Evolutionary conservation across 768 basidiomycete species (phyloP).

Genomic region (Gyrodon lividus): DNA sequence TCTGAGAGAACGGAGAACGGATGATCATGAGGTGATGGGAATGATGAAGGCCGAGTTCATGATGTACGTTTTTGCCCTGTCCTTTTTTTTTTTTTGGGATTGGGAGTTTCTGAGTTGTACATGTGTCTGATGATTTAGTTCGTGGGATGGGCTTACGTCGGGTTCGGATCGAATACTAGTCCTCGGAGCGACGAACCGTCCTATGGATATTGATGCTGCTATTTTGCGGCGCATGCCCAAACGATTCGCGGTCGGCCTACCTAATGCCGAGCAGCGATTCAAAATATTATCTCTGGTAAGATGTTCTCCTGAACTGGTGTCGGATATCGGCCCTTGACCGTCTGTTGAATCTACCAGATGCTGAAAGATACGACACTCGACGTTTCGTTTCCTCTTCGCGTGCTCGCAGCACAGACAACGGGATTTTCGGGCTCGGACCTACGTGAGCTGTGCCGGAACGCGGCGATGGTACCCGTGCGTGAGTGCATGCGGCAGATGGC

Average conservation of each 20-base stretch:
- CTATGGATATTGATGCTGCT: slow-evolving; percentile 86
- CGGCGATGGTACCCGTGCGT: slow-evolving; percentile 89
- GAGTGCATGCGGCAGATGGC: slow-evolving; percentile 67
- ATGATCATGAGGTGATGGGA: slow-evolving; percentile 95
- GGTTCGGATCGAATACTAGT: slow-evolving; percentile 81
- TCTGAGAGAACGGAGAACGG: slow-evolving; percentile 79
- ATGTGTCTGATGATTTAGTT: slow-evolving; percentile 38
- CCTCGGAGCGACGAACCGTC: slow-evolving; percentile 93
- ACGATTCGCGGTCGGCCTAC: slow-evolving; percentile 84
- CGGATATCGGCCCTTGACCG: not conserved
- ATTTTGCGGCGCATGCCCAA: slow-evolving; percentile 98
- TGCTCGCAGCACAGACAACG: slow-evolving; percentile 66
- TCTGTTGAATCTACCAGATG: slow-evolving; percentile 53
- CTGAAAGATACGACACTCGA: slow-evolving; percentile 72
- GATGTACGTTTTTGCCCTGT: slow-evolving; percentile 54
- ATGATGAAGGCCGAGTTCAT: slow-evolving; percentile 99
- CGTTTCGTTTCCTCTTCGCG: slow-evolving; percentile 55
- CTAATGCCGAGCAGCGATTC: slow-evolving; percentile 71
- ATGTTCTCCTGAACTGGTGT: not conserved
- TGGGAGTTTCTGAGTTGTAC: not conserved
- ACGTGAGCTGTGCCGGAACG: slow-evolving; percentile 87
- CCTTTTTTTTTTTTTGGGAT: slow-evolving; percentile 5
- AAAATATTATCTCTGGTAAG: slow-evolving; percentile 81
- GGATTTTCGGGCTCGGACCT: slow-evolving; percentile 89
- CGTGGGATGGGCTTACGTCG: slow-evolving; percentile 94